These are phyloP conservation scores for Salix purpurea DNA, from an alignment of 345 rosid genomes.

Conservation along the genomic window DNA sequence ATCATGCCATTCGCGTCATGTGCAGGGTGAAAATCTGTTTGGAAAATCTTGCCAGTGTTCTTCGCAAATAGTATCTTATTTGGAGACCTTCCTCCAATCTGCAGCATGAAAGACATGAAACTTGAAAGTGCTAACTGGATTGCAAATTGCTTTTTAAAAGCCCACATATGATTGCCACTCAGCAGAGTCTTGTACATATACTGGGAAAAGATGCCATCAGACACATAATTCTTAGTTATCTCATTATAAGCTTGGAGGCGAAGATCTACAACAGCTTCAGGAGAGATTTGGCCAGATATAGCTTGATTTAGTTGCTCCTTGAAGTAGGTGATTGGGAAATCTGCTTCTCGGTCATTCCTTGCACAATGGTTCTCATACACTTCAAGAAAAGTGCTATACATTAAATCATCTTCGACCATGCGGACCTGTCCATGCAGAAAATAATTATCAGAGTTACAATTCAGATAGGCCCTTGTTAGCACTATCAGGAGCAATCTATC, in stretches of 20 bases:
- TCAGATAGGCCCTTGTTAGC: neutral
- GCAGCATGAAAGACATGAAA: slow-evolving; percentile 98
- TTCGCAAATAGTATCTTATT: slow-evolving; percentile 92
- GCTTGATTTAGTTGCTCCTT: slow-evolving; percentile 96
- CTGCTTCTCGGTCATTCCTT: slow-evolving; percentile 86
- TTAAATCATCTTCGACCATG: slow-evolving; percentile 97
- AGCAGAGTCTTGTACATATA: slow-evolving; percentile 90
- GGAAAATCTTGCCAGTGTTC: slow-evolving; percentile 95
- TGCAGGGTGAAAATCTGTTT: slow-evolving; percentile 97
- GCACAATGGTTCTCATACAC: slow-evolving; percentile 97
- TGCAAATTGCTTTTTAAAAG: slow-evolving; percentile 95
- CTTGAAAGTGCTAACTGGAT: slow-evolving; percentile 94
- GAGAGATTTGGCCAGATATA: slow-evolving; percentile 77
- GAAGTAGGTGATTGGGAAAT: slow-evolving; percentile 78
- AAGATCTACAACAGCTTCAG: slow-evolving; percentile 87
- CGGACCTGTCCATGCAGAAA: slow-evolving; percentile 57
- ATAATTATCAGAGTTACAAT: neutral
- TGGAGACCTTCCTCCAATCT: slow-evolving; percentile 96
- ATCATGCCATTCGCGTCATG: slow-evolving; percentile 86
- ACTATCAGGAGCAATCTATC: neutral
- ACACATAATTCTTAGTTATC: slow-evolving; percentile 66
- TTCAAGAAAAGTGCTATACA: slow-evolving; percentile 96
- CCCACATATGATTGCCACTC: slow-evolving; percentile 93
- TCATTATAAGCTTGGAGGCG: slow-evolving; percentile 88
- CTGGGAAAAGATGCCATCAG: slow-evolving; percentile 83